Evolutionary conservation across 768 basidiomycete genomes (phyloP), one percentile per base, ranked within the genome.

Genomic region (Neoboletus subvelutipes): DNA sequence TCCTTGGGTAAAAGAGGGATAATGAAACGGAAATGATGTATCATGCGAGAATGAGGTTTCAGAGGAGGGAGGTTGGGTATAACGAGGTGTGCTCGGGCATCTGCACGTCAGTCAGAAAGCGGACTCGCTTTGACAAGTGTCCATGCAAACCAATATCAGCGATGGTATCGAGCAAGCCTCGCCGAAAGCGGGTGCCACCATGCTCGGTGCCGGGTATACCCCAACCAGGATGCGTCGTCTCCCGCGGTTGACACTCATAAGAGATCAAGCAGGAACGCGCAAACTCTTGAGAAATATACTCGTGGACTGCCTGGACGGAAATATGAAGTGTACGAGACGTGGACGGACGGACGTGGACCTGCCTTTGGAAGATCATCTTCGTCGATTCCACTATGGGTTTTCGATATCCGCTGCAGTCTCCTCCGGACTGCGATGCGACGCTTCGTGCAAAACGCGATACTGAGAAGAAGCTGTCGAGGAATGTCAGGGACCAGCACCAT

Each of bases 21-120:
- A 36, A 92, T 80, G 72, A 87, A 90, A 42, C 90, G 85, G 66
- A 91, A 88, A 68, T 92, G 89, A 69, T 89, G 84, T 47, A 87
- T 76, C 86, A 92, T 86, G 60, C 89, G 85, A 5, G 79, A 78
- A 68, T 89, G 85, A 3, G 90, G 88, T 61, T 86, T 86, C 64
- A 88, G 70, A 18, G 74, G 64, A 13, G 90, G 91, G 52, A 88
- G 83, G 37, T 82, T 80, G 29, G 90, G 90, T 58, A 92, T 88
- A 40, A 92, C 80, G 47, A 80, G 69, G 61, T 85, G 89, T 29
- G 89, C 87, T 45, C 88, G 78, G 11, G 74, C 74, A 70, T 93
- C 90, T 92, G 39, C 39, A 51, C 33, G 12, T 31, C 42, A 24
- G 48, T 66, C 54, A 62, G 55, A 55, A 46, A 17, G 40, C 20